These are phyloP conservation scores for Podospora pseudocomata DNA, from an alignment of 495 filamentous ascomycete genomes.

Conservation along the genomic window DNA sequence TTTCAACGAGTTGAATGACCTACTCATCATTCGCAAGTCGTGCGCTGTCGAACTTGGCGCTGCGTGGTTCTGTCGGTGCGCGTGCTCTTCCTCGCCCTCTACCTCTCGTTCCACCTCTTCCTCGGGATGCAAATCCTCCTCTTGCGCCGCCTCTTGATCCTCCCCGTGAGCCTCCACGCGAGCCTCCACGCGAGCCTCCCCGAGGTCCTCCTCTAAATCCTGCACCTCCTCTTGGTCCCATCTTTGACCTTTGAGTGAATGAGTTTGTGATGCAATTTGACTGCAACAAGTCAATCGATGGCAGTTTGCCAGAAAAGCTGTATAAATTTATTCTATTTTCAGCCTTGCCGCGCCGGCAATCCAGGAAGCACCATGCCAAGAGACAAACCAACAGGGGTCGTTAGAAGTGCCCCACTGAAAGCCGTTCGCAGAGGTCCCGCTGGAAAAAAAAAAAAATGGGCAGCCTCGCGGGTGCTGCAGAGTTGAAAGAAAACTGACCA, in stretches of 20 bases:
- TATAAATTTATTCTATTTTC: constrained; percentile 24
- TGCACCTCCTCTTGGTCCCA: constrained; percentile 32
- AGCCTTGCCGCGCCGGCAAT: constrained; percentile 27
- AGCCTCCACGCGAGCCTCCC: constrained; percentile 28
- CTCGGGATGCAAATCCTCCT: constrained; percentile 25
- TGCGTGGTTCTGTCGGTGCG: constrained; percentile 18
- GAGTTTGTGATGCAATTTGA: background rate
- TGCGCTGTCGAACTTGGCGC: constrained; percentile 35
- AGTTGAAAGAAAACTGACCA: background rate
- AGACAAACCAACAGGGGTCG: background rate
- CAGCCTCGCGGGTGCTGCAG: constrained; percentile 9
- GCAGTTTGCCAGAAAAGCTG: constrained; percentile 12
- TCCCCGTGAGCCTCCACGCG: constrained; percentile 17
- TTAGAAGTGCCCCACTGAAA: background rate
- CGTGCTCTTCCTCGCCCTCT: constrained; percentile 35
- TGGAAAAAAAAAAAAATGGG: background rate
- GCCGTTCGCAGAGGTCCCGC: background rate
- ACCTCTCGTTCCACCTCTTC: constrained; percentile 22
- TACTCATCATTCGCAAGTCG: constrained; percentile 39
- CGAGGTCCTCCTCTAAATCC: constrained; percentile 26
- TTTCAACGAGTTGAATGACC: constrained; percentile 6
- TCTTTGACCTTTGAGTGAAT: constrained; percentile 3
- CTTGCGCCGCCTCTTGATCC: constrained; percentile 25
- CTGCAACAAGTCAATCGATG: background rate
- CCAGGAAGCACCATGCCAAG: constrained; percentile 6